Evolutionary conservation across 2,329 filamentous ascomycete species (phyloP), one percentile per base, ranked within the genome.

Genomic region (Claviceps sorghi): DNA sequence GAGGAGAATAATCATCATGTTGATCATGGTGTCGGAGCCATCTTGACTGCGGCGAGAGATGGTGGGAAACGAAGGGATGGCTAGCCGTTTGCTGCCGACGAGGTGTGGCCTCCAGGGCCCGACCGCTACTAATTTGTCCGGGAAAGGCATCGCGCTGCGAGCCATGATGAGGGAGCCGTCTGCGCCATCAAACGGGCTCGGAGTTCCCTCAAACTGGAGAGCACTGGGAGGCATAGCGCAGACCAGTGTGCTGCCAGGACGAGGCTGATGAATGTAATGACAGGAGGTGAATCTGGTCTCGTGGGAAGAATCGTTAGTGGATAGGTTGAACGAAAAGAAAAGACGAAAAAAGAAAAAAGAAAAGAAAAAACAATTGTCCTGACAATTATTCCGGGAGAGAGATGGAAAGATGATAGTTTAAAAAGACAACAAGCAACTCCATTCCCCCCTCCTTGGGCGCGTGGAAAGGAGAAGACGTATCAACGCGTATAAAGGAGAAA

Each of bases 1-100:
- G 59, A 97, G 75, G 52, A 97, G 78, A 54, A 80, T 78, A 60
- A 95, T 85, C 65, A 95, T 73, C 44, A 95, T 79, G 64, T 88
- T 82, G 66, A 90, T 75, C 71, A 86, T 82, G 55, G 74, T 79
- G 59, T 85, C 72, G 60, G 72, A 70, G 54, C 69, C 70, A 58
- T 75, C 72, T 55, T 65, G 64, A 54, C 41, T 17, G 32, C 56
- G 56, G 34, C 55, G 56, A 26, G 42, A 36, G 34, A 57, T 40
- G 36, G 51, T 48, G 8, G 46, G 40, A 43, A 55, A 54, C 6
- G 54, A 53, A 44, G 52, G 53, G 34, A 51, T 48, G 49, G 40
- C 32, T 36, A 53, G 32, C 15, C 50, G 53, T 32, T 55, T 32
- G 41, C 49, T 40, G 42, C 22, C 43, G n/a, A 53, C 34, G 48